A percentile compares a stretch with the other conserved stretches of the same genome.
Evolutionary conservation across 129 eudicot species (phyloP).

Genomic region (Scalesia atractyloides): DNA sequence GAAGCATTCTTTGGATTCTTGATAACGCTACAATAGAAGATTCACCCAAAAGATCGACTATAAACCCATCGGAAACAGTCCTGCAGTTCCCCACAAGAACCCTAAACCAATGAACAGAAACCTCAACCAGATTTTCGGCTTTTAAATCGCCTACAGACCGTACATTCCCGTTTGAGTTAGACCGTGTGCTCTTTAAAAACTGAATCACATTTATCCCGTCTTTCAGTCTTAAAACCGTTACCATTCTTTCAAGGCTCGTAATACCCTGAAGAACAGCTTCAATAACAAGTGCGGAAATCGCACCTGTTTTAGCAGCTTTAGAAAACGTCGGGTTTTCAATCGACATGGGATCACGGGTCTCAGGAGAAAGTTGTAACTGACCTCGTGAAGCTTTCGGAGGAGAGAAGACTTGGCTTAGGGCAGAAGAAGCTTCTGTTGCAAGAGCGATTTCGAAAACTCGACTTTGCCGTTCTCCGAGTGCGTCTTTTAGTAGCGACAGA

Average conservation of each 20-base stretch:
- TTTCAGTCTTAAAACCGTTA: slow-evolving; percentile 71
- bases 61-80: slow-evolving; percentile 79
- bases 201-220: slow-evolving; percentile 87
- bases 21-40: slow-evolving; percentile 73
- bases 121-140: slow-evolving; percentile 70
- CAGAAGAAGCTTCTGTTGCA: slow-evolving; percentile 91
- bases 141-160: slow-evolving; percentile 61
- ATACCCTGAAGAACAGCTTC: slow-evolving; percentile 92
- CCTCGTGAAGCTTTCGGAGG: slow-evolving; percentile 80
- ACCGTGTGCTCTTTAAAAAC: slow-evolving; percentile 63
- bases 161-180: slow-evolving; percentile 73
- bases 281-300: slow-evolving; percentile 82
- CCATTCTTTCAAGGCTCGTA: slow-evolving; percentile 86
- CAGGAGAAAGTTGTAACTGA: slow-evolving; percentile 74
- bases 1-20: slow-evolving; percentile 86
- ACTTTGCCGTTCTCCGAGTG: slow-evolving; percentile 95
- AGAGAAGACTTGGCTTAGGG: slow-evolving; percentile 62
- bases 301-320: slow-evolving; percentile 64
- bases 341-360: slow-evolving; percentile 57
- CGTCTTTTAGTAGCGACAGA: slow-evolving; percentile 75
- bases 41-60: slow-evolving; percentile 87
- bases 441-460: slow-evolving; percentile 98
- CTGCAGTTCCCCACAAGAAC: slow-evolving; percentile 92
- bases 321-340: slow-evolving; percentile 51
- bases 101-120: slow-evolving; percentile 90